phyloP scores from a whole-genome alignment of 352 stramenopile genomes.

The Globisporangium takayamanum region DNA sequence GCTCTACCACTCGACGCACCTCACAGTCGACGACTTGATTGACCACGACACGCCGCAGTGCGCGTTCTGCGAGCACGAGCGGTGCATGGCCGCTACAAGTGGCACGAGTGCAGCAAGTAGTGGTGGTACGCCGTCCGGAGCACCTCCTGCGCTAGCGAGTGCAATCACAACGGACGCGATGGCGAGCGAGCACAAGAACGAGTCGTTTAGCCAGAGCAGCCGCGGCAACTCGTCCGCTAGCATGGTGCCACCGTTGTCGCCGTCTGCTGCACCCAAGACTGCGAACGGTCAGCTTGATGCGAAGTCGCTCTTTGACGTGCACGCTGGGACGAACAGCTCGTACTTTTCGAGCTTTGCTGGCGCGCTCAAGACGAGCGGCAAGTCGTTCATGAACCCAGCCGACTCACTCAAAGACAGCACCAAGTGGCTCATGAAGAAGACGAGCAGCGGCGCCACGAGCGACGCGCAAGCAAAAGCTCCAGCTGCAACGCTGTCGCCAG shows the following conservation, averaged over 20 bases:
- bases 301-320: constrained; percentile 32
- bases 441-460: constrained; percentile 19
- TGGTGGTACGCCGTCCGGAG: too few relatives aligned
- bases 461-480: constrained; percentile 18
- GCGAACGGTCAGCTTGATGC: constrained; percentile 24
- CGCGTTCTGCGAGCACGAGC: constrained; percentile 53
- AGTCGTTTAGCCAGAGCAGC: constrained; percentile 2
- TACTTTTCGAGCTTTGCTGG: constrained; percentile 71
- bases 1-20: constrained; percentile 41
- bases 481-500: constrained; percentile 3
- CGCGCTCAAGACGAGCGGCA: constrained; percentile 60
- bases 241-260: not conserved
- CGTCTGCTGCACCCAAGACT: not conserved
- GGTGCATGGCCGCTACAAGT: constrained; percentile 13
- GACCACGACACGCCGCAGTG: constrained; percentile 67
- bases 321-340: constrained; percentile 18
- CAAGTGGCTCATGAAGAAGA: constrained; percentile 80
- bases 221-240: not conserved
- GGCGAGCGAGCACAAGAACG: constrained; percentile 5
- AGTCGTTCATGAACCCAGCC: constrained; percentile 55
- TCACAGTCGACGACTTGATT: constrained; percentile 59
- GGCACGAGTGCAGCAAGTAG: not conserved
- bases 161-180: not conserved
- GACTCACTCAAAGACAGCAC: constrained; percentile 51
- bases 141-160: not conserved